Conservation (phyloP, 768 basidiomycete species). For the Russula sp. region DNA sequence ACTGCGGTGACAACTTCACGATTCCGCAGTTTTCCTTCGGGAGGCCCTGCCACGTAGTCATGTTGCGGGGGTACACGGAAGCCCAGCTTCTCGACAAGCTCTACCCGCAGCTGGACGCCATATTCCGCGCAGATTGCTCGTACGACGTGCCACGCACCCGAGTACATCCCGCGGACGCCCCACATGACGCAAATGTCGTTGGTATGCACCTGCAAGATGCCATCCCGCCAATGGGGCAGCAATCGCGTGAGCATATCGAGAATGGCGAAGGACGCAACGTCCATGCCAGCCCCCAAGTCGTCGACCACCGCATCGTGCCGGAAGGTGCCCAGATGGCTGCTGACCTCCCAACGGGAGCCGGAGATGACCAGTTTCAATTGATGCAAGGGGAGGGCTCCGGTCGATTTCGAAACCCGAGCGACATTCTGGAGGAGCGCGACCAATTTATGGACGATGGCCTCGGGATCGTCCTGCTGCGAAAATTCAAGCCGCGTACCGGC, state of each 20-base stretch:
- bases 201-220: neutral
- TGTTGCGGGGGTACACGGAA: no score
- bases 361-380: neutral
- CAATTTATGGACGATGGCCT: neutral
- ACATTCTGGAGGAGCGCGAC: neutral
- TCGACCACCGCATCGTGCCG: neutral
- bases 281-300: neutral
- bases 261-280: neutral
- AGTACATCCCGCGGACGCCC: neutral
- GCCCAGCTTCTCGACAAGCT: neutral
- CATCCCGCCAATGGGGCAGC: neutral
- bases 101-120: neutral
- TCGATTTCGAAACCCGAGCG: no score
- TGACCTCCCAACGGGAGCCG: neutral
- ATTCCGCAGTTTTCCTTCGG: neutral
- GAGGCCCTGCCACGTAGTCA: neutral
- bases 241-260: constrained; percentile 8
- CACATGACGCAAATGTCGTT: constrained; percentile 1
- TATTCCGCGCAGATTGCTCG: neutral
- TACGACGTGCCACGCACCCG: neutral
- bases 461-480: neutral
- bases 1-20: neutral
- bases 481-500: neutral
- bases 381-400: neutral
- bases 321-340: neutral